Conservation (phyloP, 306 rosid species). For the Fragaria nilgerrensis region DNA sequence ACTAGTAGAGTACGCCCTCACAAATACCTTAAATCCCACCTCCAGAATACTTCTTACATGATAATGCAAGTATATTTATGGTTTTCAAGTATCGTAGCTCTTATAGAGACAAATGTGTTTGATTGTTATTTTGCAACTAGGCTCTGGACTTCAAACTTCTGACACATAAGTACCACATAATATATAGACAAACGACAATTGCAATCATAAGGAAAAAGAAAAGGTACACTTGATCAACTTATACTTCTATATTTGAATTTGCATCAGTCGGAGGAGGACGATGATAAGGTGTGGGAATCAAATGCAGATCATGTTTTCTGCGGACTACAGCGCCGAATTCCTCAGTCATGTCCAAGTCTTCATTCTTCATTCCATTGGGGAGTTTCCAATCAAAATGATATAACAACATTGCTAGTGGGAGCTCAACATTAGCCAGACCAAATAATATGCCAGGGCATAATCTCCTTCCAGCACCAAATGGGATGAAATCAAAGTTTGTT, state of each 20-base stretch:
- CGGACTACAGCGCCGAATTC: not conserved
- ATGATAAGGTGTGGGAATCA: constrained; percentile 13
- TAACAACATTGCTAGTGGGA: constrained; percentile 14
- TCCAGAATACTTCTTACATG: too few species aligned
- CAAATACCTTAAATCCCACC: too few species aligned
- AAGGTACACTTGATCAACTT: not conserved
- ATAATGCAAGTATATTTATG: too few species aligned
- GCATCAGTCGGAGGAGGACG: not conserved
- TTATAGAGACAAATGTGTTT: not conserved
- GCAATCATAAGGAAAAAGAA: not conserved
- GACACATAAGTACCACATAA: too few species aligned
- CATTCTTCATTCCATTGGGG: constrained; percentile 3
- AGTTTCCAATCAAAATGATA: constrained; percentile 29
- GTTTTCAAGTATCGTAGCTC: not conserved
- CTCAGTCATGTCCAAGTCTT: constrained; percentile 21
- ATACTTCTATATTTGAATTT: not conserved
- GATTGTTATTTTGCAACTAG: not conserved
- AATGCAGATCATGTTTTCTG: not conserved
- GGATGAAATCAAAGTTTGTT: constrained; percentile 3
- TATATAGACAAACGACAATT: not conserved
- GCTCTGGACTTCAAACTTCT: not conserved
- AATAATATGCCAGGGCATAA: not conserved
- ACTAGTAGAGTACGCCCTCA: too few species aligned
- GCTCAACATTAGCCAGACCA: constrained; percentile 18
- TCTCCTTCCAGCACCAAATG: constrained; percentile 23